These are phyloP conservation scores for Castanea mollissima DNA, from an alignment of 306 rosid species.

Conservation along the genomic window DNA sequence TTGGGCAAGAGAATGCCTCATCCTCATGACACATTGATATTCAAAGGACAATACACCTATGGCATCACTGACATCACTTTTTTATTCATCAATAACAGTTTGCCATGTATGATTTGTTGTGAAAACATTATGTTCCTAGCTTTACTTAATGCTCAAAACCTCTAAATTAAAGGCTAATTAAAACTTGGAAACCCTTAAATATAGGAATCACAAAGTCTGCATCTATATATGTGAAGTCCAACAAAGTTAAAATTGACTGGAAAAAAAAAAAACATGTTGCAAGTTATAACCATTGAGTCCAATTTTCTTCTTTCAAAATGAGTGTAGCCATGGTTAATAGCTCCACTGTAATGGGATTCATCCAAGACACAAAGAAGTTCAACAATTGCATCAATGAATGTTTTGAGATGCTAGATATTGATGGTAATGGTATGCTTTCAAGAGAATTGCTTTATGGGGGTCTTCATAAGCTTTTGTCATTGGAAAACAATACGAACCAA, in stretches of 20 bases:
- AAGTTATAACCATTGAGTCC: neutral
- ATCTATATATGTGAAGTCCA: neutral
- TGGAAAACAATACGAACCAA: constrained; percentile 31
- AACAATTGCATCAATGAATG: constrained; percentile 37
- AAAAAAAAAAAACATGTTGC: too few relatives aligned
- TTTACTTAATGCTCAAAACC: constrained; percentile 2
- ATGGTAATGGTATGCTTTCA: constrained; percentile 46
- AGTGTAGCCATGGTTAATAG: constrained; percentile 38
- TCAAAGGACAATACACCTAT: too few relatives aligned
- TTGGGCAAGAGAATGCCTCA: too few relatives aligned
- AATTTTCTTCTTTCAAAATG: constrained; percentile 26
- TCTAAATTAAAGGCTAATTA: neutral
- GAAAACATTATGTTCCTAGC: too few relatives aligned
- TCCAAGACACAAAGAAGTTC: constrained; percentile 34
- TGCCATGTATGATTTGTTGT: too few relatives aligned
- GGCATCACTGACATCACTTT: too few relatives aligned
- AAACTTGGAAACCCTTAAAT: too few relatives aligned
- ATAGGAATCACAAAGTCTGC: constrained; percentile 25
- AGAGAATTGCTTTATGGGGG: constrained; percentile 33
- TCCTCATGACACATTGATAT: too few relatives aligned
- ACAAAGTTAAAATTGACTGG: neutral
- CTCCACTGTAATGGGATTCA: constrained; percentile 36
- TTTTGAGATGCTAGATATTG: constrained; percentile 34
- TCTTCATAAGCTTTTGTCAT: constrained; percentile 36
- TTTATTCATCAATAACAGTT: too few relatives aligned